Percentiles rank a stretch among this genome's conserved stretches.
Evolutionary conservation across 139 green algal species (phyloP).

Genomic region (Raphidocelis subcapitata): DNA sequence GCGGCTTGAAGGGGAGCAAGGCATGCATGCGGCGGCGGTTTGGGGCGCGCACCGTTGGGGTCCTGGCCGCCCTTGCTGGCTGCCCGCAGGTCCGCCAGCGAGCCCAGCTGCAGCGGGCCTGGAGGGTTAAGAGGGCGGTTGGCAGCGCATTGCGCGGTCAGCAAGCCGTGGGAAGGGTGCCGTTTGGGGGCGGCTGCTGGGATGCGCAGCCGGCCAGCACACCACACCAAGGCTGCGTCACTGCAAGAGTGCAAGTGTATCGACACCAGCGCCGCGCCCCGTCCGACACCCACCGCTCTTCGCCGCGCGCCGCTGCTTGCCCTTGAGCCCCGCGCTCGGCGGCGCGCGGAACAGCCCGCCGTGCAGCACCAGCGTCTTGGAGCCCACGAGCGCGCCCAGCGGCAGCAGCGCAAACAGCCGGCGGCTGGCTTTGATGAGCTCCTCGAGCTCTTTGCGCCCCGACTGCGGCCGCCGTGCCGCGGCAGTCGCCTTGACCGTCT

Average conservation of each 20-base stretch:
- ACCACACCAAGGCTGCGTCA: no score
- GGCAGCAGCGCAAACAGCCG: slow-evolving; percentile 75
- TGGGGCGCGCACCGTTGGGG: slow-evolving; percentile 69
- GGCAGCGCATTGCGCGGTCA: no score
- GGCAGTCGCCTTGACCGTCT: no score
- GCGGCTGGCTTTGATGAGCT: slow-evolving; percentile 48
- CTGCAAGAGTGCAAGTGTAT: no score
- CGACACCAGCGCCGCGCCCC: no score
- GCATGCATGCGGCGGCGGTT: no score
- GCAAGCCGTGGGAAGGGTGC: no score
- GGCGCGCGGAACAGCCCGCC: slow-evolving; percentile 58
- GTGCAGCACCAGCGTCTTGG: slow-evolving; percentile 83
- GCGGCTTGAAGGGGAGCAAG: no score
- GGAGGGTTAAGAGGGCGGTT: not conserved
- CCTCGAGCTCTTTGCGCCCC: slow-evolving; percentile 8
- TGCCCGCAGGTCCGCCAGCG: slow-evolving; percentile 63
- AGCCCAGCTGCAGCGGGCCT: slow-evolving; percentile 48
- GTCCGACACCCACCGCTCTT: not conserved
- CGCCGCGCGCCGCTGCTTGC: not conserved
- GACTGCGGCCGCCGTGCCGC: no score
- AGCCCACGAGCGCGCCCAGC: slow-evolving; percentile 68
- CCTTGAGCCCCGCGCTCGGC: not conserved
- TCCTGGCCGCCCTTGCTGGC: slow-evolving; percentile 81
- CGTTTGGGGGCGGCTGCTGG: no score
- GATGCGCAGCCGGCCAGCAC: no score